phyloP scores from a whole-genome alignment of 331 rosid species.

The Quercus phellos region DNA sequence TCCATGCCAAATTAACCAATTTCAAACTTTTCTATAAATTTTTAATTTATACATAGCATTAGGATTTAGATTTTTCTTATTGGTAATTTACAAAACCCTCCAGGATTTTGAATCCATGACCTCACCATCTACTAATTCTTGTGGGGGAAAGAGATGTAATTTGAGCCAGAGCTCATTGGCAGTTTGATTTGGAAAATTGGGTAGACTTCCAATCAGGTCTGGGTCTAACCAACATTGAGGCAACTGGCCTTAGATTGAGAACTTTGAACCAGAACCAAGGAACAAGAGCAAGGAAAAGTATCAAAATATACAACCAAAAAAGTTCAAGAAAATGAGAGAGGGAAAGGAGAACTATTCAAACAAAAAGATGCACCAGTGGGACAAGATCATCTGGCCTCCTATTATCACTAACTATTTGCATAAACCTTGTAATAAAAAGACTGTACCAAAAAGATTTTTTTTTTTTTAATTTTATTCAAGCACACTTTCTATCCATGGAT shows the following conservation, averaged over 20 bases:
- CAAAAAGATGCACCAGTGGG: not conserved
- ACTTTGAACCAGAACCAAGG: not conserved
- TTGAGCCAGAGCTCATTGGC: not conserved
- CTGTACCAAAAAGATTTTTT: not conserved
- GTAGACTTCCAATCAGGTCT: not conserved
- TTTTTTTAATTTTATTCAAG: not conserved
- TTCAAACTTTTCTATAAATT: not conserved
- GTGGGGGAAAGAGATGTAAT: too few relatives aligned
- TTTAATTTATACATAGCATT: not conserved
- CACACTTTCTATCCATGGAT: not conserved
- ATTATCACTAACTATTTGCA: not conserved
- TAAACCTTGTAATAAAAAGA: not conserved
- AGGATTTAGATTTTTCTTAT: not conserved
- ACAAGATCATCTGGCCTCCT: not conserved
- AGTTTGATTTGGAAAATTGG: not conserved
- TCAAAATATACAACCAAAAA: not conserved
- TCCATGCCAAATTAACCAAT: not conserved
- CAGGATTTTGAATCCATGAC: too few relatives aligned
- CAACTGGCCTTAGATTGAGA: not conserved
- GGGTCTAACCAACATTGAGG: not conserved
- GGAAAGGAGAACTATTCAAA: not conserved
- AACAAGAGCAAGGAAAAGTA: not conserved
- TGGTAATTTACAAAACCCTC: too few relatives aligned
- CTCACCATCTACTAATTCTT: too few relatives aligned
- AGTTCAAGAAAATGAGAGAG: not conserved